Evolutionary conservation across 352 stramenopile genomes (phyloP), one percentile per base, ranked within the genome.

Genomic region (Globisporangium nodosum): DNA sequence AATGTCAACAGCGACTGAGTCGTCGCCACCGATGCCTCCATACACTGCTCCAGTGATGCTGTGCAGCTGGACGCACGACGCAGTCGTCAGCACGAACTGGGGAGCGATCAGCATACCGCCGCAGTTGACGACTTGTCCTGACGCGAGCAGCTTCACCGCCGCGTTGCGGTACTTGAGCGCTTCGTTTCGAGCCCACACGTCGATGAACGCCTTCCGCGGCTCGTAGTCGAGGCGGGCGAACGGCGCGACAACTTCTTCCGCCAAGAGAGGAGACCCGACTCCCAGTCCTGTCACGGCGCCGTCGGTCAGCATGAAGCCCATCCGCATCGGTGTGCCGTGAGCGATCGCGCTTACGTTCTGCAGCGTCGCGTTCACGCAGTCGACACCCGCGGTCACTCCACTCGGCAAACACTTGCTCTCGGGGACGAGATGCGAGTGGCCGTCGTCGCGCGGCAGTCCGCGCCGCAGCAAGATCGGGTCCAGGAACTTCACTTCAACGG

Each of bases 401-500:
- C 15, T 15, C 40, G 30, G 16, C 18, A 24, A 37, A n/a, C 39
- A 57, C 7, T 21, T 24, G 13, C 16, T 49, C 0, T 18, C 3
- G 0, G 52, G 11, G 8, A 30, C 27, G 7, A 43, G 1, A 6
- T 1, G 20, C 18, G 27, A 50, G 27, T 21, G 40, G 1, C 18
- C 11, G 3, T 33, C 40, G 11, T 20, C 21, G 11, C 9, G 11
- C 11, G 39, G 42, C 0, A 58, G 4, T 40, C 53, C 53, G 2
- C 53, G 53, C n/a, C 12, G n/a, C 21, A 58, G 53, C 42, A 58
- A 42, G 40, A 51, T 20, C 27, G 53, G 53, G n/a, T 60, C 45
- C 15, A 54, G 45, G 20, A 46, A 46, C 13, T 37, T 47, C 20
- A 54, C 31, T 46, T 53, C 45, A 6, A 53, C 18, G 37, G 24